Evolutionary conservation across 2,329 filamentous ascomycete genomes (phyloP).

Genomic region (Chalaropsis thielavioides): DNA sequence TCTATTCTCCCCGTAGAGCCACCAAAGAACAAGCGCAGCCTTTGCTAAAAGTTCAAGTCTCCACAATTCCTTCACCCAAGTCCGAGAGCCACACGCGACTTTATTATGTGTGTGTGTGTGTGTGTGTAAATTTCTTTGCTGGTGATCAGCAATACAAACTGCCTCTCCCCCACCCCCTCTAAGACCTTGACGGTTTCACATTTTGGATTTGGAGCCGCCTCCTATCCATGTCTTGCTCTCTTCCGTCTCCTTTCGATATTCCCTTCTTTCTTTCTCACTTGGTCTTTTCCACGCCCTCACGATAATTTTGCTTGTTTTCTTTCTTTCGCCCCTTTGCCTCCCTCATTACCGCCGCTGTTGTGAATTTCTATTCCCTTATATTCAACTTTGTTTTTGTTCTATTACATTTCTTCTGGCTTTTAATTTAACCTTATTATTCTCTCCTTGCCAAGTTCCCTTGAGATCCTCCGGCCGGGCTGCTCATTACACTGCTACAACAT

Average conservation of each 20-base stretch:
- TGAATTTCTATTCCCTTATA: background rate
- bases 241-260: background rate
- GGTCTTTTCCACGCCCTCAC: background rate
- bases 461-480: no score
- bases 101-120: background rate
- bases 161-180: background rate
- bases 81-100: background rate
- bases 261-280: background rate
- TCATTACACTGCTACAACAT: no score
- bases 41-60: background rate
- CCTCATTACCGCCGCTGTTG: background rate
- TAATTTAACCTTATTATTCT: background rate
- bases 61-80: background rate
- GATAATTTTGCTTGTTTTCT: background rate
- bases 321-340: background rate
- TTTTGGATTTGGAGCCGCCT: constrained; percentile 5
- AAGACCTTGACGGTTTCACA: constrained; percentile 7
- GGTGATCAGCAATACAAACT: background rate
- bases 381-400: background rate
- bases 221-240: background rate
- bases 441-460: background rate
- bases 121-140: background rate
- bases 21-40: background rate
- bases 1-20: no score
- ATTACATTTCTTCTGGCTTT: background rate